phyloP scores from a whole-genome alignment of 441 rosid genomes.

The Geranium incanum region DNA sequence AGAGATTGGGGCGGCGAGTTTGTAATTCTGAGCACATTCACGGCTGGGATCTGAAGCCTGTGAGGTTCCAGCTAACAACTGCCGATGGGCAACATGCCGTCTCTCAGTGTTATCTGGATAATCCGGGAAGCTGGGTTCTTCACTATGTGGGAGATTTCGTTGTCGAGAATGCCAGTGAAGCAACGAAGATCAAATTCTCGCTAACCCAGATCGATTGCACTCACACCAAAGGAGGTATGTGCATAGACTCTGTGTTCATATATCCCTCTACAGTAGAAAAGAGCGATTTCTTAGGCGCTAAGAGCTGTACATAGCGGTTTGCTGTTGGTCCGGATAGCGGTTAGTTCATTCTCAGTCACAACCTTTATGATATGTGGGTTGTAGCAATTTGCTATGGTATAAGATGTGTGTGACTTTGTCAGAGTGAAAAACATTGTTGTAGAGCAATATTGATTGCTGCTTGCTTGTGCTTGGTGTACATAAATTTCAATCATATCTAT shows the following conservation, averaged over 20 bases:
- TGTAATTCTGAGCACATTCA: slow-evolving; percentile 54
- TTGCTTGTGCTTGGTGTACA: neutral
- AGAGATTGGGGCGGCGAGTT: slow-evolving; percentile 51
- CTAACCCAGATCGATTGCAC: slow-evolving; percentile 78
- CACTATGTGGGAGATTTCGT: slow-evolving; percentile 66
- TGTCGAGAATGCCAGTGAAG: slow-evolving; percentile 27
- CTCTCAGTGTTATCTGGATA: slow-evolving; percentile 40
- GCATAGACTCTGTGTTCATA: slow-evolving; percentile 48
- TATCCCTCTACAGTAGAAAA: slow-evolving; percentile 27
- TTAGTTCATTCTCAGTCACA: too few species aligned
- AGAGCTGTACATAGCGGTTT: slow-evolving; percentile 4
- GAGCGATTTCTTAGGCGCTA: neutral
- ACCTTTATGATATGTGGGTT: too few species aligned
- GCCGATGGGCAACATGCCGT: slow-evolving; percentile 48
- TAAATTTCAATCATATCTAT: neutral
- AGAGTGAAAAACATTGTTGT: too few species aligned
- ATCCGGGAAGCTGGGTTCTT: slow-evolving; percentile 51
- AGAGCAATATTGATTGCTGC: too few species aligned
- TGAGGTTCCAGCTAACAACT: slow-evolving; percentile 50
- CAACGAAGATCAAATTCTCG: slow-evolving; percentile 47
- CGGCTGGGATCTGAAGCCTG: slow-evolving; percentile 77
- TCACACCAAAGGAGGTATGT: slow-evolving; percentile 69
- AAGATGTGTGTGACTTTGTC: too few species aligned
- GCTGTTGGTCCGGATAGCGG: neutral
- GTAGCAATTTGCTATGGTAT: too few species aligned